Evolutionary conservation across 495 filamentous ascomycete genomes (phyloP).

Genomic region (Aspergillus diversus): DNA sequence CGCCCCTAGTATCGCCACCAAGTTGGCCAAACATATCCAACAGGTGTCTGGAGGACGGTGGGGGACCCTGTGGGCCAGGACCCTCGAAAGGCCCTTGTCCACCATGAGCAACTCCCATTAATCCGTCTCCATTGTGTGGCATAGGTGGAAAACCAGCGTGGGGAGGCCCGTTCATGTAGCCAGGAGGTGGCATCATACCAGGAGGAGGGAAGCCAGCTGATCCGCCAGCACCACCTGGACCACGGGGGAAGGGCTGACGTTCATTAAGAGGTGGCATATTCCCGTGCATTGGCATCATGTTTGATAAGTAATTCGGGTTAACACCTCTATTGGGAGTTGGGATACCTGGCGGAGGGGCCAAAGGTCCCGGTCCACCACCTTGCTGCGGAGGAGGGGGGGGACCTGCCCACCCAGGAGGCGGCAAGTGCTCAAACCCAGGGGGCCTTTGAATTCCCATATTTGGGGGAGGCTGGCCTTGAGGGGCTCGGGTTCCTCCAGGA

Average conservation of each 20-base stretch:
- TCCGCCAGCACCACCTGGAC: conserved; percentile 24
- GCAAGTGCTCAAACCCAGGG: conserved; percentile 53
- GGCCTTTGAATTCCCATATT: conserved; percentile 50
- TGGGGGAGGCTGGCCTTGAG: conserved; percentile 39
- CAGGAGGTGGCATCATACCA: conserved; percentile 56
- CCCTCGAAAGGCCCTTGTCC: conserved; percentile 44
- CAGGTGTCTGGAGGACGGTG: conserved; percentile 48
- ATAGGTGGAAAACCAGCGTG: conserved; percentile 52
- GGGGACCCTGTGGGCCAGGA: conserved; percentile 43
- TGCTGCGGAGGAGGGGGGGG: conserved; percentile 43
- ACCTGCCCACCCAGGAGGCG: conserved; percentile 47
- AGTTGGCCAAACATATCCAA: conserved; percentile 53
- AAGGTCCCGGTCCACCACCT: conserved; percentile 39
- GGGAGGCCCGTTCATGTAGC: conserved; percentile 51
- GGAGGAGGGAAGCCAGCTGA: conserved; percentile 37
- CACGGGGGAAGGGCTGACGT: conserved; percentile 47
- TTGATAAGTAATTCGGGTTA: conserved; percentile 46
- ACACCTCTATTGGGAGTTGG: conserved; percentile 43
- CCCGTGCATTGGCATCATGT: conserved; percentile 51
- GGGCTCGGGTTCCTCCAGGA: conserved; percentile 40
- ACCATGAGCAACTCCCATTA: conserved; percentile 45
- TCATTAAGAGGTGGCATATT: conserved; percentile 40
- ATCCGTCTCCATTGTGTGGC: conserved; percentile 47
- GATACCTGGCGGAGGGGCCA: conserved; percentile 53
- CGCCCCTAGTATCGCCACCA: conserved; percentile 41